Percentiles rank a stretch among this genome's conserved stretches.
Evolutionary conservation across 495 filamentous ascomycete species (phyloP).

Genomic region (Tuber indicum): DNA sequence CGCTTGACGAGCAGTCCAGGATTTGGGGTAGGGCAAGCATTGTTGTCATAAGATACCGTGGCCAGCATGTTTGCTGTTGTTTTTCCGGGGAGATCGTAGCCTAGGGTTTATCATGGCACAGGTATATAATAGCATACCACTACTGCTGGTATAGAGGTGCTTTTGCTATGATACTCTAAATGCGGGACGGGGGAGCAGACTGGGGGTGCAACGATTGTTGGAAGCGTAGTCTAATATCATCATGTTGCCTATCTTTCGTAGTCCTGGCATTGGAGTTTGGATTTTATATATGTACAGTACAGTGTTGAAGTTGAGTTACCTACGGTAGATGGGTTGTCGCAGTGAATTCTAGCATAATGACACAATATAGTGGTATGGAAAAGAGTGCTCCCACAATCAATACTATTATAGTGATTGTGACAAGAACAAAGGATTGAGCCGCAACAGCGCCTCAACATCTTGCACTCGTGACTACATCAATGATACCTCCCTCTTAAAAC

Average conservation of each 20-base stretch:
- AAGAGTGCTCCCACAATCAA: not conserved
- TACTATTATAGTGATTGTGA: not conserved
- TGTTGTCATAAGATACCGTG: not conserved
- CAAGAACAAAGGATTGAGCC: not conserved
- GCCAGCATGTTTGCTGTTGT: not conserved
- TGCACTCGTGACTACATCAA: not conserved
- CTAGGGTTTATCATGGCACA: not conserved
- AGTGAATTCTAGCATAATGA: not conserved
- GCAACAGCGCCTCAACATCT: not conserved
- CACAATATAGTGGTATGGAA: not conserved
- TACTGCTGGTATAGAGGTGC: not conserved
- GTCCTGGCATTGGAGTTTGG: not conserved
- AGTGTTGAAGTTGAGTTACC: not conserved
- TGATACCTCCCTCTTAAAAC: not conserved
- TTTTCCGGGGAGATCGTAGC: not conserved
- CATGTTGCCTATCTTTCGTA: not conserved
- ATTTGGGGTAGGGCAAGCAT: not conserved
- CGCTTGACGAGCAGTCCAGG: not conserved
- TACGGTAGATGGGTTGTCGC: not conserved
- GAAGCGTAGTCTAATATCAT: not conserved
- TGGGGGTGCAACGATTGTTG: not conserved
- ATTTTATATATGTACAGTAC: not conserved
- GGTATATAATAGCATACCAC: not conserved
- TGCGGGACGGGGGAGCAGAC: not conserved
- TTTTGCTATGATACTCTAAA: not conserved